These are phyloP conservation scores for Suillus hirtellus DNA, from an alignment of 768 basidiomycete species.

Conservation along the genomic window DNA sequence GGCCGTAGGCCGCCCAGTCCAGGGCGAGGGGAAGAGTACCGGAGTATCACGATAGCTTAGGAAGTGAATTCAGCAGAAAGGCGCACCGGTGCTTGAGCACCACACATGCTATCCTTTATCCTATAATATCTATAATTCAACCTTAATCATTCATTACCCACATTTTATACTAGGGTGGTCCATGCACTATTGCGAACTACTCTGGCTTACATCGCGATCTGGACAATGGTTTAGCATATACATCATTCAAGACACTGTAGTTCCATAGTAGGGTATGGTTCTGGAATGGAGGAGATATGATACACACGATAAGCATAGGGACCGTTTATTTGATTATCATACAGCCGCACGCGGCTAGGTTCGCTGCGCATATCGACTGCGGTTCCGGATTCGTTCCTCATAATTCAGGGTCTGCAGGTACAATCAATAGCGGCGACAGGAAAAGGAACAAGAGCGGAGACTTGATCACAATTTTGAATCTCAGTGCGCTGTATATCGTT, in stretches of 20 bases:
- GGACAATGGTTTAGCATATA: slow-evolving; percentile 10
- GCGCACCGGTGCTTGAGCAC: background rate
- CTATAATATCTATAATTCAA: background rate
- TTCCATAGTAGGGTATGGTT: background rate
- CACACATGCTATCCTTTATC: background rate
- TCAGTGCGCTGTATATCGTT: slow-evolving; percentile 57
- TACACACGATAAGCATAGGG: background rate
- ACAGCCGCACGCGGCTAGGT: background rate
- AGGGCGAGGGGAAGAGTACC: background rate
- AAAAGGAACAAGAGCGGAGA: background rate
- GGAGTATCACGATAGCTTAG: background rate
- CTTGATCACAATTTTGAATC: slow-evolving; percentile 2
- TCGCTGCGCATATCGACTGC: slow-evolving; percentile 42
- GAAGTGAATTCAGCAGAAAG: background rate
- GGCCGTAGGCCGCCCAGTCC: background rate
- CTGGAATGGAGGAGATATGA: background rate
- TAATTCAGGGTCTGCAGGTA: slow-evolving; percentile 39
- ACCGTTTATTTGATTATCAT: background rate
- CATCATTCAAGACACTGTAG: background rate
- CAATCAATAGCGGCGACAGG: slow-evolving; percentile 10
- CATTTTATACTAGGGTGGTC: background rate
- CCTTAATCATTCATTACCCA: no score
- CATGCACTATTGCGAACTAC: background rate
- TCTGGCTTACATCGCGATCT: background rate
- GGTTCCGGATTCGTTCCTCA: slow-evolving; percentile 49